A percentile compares a stretch with the other conserved stretches of the same genome.
Evolutionary conservation across 2,329 filamentous ascomycete genomes (phyloP).

Genomic region (Nemania sp.): DNA sequence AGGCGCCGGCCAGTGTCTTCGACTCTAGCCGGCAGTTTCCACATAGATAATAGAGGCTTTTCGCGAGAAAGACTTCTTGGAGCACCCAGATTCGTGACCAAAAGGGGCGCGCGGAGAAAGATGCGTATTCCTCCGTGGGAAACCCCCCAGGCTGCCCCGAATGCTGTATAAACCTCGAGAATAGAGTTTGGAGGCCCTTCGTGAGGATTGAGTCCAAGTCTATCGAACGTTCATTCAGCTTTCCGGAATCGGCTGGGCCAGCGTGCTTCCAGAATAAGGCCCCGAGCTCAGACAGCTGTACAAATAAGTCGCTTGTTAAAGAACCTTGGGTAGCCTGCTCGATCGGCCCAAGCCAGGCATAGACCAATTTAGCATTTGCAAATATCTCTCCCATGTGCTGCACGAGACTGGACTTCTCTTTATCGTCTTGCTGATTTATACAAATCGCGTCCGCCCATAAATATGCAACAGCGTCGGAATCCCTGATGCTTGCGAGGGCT

Average conservation of each 20-base stretch:
- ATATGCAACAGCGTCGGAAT: conserved; percentile 13
- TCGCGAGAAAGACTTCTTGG: conserved; percentile 32
- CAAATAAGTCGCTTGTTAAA: conserved; percentile 15
- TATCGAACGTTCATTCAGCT: conserved; percentile 15
- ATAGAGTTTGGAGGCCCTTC: conserved; percentile 4
- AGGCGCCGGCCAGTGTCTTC: conserved; percentile 19
- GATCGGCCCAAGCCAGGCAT: conserved; percentile 31
- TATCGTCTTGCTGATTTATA: conserved; percentile 33
- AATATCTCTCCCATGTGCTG: conserved; percentile 33
- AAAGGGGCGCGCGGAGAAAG: conserved; percentile 23
- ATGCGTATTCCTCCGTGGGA: conserved; percentile 23
- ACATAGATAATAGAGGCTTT: conserved; percentile 29
- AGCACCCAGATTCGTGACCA: conserved; percentile 37
- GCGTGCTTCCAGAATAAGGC: conserved; percentile 30
- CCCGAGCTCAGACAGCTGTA: conserved; percentile 22
- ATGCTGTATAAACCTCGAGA: conserved; percentile 7
- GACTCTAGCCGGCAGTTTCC: conserved; percentile 17
- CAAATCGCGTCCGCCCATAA: conserved; percentile 33
- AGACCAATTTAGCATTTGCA: conserved; percentile 21
- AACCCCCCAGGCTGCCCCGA: conserved; percentile 11
- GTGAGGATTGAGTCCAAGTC: conserved; percentile 22
- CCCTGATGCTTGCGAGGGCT: conserved; percentile 19
- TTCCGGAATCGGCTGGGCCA: background rate
- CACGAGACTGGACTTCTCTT: conserved; percentile 30
- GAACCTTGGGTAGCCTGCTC: background rate